Conservation (phyloP, 169 alveolate genomes). For the Theileria annulata region DNA sequence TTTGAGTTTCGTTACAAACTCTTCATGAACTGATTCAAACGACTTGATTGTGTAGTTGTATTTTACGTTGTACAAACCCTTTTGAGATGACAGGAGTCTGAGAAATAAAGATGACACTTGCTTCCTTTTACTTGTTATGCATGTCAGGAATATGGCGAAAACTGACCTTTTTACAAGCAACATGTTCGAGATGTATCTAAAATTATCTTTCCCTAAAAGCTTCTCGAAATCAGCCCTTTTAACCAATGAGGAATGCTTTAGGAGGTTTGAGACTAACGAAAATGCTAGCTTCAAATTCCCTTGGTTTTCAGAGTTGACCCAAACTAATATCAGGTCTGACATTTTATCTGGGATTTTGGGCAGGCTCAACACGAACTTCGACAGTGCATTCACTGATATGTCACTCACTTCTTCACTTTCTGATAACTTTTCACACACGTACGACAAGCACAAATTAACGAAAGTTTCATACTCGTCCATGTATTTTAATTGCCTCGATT, state of each 20-base stretch:
- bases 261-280: constrained; percentile 52
- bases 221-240: not conserved
- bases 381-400: constrained; percentile 30
- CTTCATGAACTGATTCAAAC: constrained; percentile 32
- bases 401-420: constrained; percentile 28
- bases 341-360: constrained; percentile 40
- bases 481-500: not conserved
- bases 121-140: constrained; percentile 9
- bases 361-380: constrained; percentile 41
- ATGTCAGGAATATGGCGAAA: constrained; percentile 25
- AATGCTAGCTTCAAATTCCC: constrained; percentile 42
- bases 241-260: constrained; percentile 28
- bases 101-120: constrained; percentile 30
- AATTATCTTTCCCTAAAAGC: not conserved
- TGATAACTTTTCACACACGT: not conserved
- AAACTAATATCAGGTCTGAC: constrained; percentile 22
- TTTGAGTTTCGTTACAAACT: constrained; percentile 7
- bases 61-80: constrained; percentile 43
- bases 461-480: constrained; percentile 1
- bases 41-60: constrained; percentile 17
- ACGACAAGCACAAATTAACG: not conserved
- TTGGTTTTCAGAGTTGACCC: constrained; percentile 27
- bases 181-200: not conserved
- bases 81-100: constrained; percentile 54
- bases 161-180: constrained; percentile 24